These are phyloP conservation scores for Citrus unshiu DNA, from an alignment of 345 rosid genomes.

Conservation along the genomic window DNA sequence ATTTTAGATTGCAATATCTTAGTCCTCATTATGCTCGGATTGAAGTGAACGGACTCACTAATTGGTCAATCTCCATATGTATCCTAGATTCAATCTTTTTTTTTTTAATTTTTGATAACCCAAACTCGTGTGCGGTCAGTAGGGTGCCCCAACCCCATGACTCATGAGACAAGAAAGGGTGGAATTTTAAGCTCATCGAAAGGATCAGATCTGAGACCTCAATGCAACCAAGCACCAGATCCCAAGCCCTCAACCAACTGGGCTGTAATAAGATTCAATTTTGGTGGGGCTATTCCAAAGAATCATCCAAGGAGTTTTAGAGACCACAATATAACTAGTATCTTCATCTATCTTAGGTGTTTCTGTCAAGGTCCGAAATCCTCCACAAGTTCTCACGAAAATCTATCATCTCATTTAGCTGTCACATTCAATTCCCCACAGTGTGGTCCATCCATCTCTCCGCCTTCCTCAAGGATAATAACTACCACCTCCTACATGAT, in stretches of 20 bases:
- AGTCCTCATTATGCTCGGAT: neutral
- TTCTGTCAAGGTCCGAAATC: neutral
- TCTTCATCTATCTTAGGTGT: neutral
- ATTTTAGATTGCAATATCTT: neutral
- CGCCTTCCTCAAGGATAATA: constrained; percentile 3
- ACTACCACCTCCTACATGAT: constrained; percentile 7
- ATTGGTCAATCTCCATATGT: neutral
- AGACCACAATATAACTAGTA: constrained; percentile 1
- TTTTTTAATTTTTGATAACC: no score
- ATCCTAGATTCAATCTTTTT: neutral
- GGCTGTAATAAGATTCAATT: neutral
- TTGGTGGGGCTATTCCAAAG: neutral
- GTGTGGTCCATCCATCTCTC: constrained; percentile 18
- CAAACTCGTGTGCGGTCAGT: no score
- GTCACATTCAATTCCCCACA: neutral
- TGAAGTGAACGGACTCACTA: neutral
- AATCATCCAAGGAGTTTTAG: neutral
- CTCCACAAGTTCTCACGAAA: neutral
- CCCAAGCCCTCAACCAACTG: no score
- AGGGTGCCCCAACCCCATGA: no score
- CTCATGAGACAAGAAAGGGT: no score
- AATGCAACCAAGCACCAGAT: no score
- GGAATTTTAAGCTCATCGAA: no score
- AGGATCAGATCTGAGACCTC: no score
- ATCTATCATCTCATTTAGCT: neutral